Base-by-base conservation (phyloP, 2,329 filamentous ascomycete species). In the Fusarium udum region DNA sequence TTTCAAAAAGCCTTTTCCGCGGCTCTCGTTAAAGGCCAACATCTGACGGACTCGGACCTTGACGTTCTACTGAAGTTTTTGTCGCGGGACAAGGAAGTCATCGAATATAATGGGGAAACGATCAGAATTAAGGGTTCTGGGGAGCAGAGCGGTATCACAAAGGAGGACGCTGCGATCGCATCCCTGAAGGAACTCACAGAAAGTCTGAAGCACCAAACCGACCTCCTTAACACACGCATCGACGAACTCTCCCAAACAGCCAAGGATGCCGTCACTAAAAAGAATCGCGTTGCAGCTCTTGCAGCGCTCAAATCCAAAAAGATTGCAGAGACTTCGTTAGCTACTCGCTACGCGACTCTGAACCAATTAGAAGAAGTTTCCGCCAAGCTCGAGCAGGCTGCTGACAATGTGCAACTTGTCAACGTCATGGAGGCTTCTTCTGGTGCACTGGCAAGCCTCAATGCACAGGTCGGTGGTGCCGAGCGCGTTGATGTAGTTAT, bases 251-350 rank as follows among this genome's bases (percentile, higher is more conserved):
- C 87, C 37, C 77, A 82, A 6, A 88, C 88, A 10, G 95, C 94
- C 2, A 92, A 92, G 70, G 86, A 88, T 28, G 93, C 94, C 0
- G 90, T 97, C 2, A 84, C 85, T 9, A 87, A 88, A 51, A 94
- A 95, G 79, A 95, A 97, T 80, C 88, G 90, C 49, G 84, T 92
- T 31, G 87, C 91, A 1, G 96, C 95, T 15, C 87, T 95, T 37
- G 92, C 93, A 2, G 91, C 94, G 1, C 87, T 99, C 18, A 92
- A 92, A 58, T 93, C 91, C 10, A 97, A 94, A 84, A 98, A 96
- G 81, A 84, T 93, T 13, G 91, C 92, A 34, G 95, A 98, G 81
- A 85, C 88, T 6, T 92, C 91, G 16, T 87, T 98, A 1, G 85
- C 89, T 36, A 90, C 91, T 72, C 91, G 95, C 18, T 90, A 92